Evolutionary conservation across 371 early-diverging fungal genomes (phyloP), one percentile per base, ranked within the genome.

Genomic region (Conidiobolus incongruus): DNA sequence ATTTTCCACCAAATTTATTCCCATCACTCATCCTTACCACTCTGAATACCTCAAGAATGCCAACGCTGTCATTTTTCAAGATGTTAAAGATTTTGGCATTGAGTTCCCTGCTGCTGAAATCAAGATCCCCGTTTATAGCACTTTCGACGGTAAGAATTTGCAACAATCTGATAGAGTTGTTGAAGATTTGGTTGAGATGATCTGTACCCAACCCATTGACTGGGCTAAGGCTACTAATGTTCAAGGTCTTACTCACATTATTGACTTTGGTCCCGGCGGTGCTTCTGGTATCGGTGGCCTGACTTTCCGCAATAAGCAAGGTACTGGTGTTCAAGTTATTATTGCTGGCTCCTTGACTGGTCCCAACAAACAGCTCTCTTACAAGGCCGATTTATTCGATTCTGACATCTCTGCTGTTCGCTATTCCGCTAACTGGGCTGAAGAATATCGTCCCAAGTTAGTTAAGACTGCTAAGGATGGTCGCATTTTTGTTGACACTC

Each of bases 241-340:
- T 39, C 60, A 67, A 21, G 64, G 62, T 33, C 60, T 78, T 53
- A 87, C 90, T 11, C 93, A 92, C 53, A 70, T 89, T 32, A 61
- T 92, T 36, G 93, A 92, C 63, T 92, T 89, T 60, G 93, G 93
- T 15, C 91, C 91, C 4, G 88, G 89, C 51, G 87, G 85, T 43
- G 63, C 83, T 29, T 80, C 83, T 8, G 92, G 90, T 46, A 73
- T 80, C 50, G 81, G 79, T 52, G 74, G 74, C 38, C 61, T 93
- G 52, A 88, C 88, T 16, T 72, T 85, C 58, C 78, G 89, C 50
- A 90, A 89, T 70, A 85, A 82, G 70, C 88, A 89, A 51, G 93
- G 93, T 41, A 76, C 82, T n/a, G 93, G 93, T 49, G 84, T 86
- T 35, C 85, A 83, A 50, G 75, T 86, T 19, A 59, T 83, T 39